Base-by-base conservation (phyloP, 441 rosid genomes). In the Populus trichocarpa region DNA sequence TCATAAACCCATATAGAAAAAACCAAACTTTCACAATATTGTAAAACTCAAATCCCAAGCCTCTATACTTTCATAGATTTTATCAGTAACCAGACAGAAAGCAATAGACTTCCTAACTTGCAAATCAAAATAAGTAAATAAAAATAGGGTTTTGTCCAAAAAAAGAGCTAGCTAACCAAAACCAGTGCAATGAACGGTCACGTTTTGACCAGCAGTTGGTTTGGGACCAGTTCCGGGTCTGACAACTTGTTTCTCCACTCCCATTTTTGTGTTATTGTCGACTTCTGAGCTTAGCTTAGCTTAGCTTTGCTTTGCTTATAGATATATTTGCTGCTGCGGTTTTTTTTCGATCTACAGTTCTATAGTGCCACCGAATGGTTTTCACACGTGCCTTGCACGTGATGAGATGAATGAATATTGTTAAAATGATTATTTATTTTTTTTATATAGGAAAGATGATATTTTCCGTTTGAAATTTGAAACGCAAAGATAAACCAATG, bases 181-280 rank as follows among this genome's bases (percentile, higher is more conserved):
- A 74, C 98, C 99, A 13, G 99, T 93, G 92, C 99, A 95, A 83
- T 95, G 98, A 75, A 95, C 98, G 78, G 99, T 92, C 84, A 95
- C 98, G 67, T 78, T 89, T 84, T 93, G 99, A 25, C 98, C 98
- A 26, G 86, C 78, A n/a, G 76, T 32, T 14, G 98, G 99, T 79
- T 88, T 91, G 33, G 96, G 93, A 33, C 98, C 98, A 20, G 64
- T 87, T 75, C 98, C 97, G 8, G 94, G 87, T 76, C 92, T 84
- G 84, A 95, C 72, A 68, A 95, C 82, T 82, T 90, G 86, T 87
- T 91, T 91, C 84, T 94, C 96, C 18, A 94, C 85, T 84, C 96
- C 98, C 98, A 94, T 94, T 68, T 57, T 18, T 72, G 61, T 20
- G 57, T 69, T 38, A 25, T 70, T 8, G 8, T 13, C 3, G 4